Evolutionary conservation across 2,329 filamentous ascomycete species (phyloP).

Genomic region (Didymella segeticola): DNA sequence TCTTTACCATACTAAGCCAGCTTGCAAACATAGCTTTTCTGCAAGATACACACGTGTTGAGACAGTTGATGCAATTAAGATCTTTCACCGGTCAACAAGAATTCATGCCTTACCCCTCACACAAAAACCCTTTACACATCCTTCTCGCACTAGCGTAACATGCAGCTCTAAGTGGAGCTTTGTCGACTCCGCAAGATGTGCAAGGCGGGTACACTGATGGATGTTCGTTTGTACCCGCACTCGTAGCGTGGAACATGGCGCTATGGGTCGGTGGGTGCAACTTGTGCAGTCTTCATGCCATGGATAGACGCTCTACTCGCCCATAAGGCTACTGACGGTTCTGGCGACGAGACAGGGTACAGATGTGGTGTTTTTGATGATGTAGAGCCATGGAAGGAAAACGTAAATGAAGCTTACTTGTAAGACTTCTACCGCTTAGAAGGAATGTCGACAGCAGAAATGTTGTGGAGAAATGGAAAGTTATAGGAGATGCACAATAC

Average conservation of each 20-base stretch:
- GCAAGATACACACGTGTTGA: too few species aligned
- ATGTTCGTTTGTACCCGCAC: constrained; percentile 13
- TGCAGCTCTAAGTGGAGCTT: constrained; percentile 6
- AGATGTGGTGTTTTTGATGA: background rate
- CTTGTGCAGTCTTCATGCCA: constrained; percentile 5
- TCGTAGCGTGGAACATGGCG: constrained; percentile 11
- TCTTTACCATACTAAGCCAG: too few species aligned
- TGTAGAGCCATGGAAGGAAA: too few species aligned
- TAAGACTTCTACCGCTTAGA: background rate
- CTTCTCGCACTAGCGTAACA: constrained; percentile 8
- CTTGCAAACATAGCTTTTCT: too few species aligned
- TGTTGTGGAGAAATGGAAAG: background rate
- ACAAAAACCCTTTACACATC: constrained; percentile 13
- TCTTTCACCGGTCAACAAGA: background rate
- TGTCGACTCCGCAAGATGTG: constrained; percentile 12
- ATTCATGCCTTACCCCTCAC: constrained; percentile 1
- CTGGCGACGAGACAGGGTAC: too few species aligned
- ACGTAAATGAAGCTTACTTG: background rate
- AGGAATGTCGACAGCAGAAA: background rate
- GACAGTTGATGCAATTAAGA: background rate
- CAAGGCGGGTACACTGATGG: constrained; percentile 14
- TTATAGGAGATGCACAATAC: background rate
- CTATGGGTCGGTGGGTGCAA: constrained; percentile 8
- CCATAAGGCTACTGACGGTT: constrained; percentile 1
- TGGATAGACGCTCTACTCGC: constrained; percentile 14